These are phyloP conservation scores for Pseudocercospora pini-densiflorae DNA, from an alignment of 2,329 filamentous ascomycete species.

Conservation along the genomic window DNA sequence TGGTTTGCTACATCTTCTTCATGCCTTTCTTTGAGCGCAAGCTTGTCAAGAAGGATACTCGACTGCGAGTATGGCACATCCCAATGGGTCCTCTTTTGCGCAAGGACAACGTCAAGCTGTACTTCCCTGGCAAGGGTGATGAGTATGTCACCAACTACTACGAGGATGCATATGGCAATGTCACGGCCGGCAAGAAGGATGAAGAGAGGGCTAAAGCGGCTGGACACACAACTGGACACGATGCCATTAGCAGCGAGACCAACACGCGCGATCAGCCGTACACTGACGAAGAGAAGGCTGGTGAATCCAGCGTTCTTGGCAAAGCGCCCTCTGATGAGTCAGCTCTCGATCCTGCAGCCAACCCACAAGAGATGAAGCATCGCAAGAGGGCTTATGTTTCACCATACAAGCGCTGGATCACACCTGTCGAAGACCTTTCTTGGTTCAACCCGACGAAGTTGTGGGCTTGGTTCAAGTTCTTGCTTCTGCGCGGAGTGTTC, in stretches of 20 bases:
- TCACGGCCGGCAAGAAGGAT: conserved; percentile 19
- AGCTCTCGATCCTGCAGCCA: conserved; percentile 8
- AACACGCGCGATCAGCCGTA: not conserved
- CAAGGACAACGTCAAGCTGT: conserved; percentile 17
- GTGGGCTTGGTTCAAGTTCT: conserved; percentile 27
- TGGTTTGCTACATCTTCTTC: conserved; percentile 58
- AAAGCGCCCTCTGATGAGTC: not conserved
- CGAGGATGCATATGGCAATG: conserved; percentile 22
- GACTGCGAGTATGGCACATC: conserved; percentile 61
- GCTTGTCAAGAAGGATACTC: conserved; percentile 65
- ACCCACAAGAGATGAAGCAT: conserved; percentile 2
- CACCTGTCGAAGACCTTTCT: conserved; percentile 21
- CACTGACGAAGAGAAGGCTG: conserved; percentile 4
- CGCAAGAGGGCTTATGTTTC: conserved; percentile 7
- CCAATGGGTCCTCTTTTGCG: conserved; percentile 50
- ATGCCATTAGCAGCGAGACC: too few species aligned
- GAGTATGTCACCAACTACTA: conserved; percentile 31
- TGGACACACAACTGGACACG: not conserved
- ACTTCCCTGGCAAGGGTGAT: conserved; percentile 27
- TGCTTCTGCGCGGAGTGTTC: conserved; percentile 30
- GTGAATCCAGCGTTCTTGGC: too few species aligned
- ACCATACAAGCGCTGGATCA: conserved; percentile 23
- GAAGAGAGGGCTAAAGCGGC: conserved; percentile 4
- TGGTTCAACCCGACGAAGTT: conserved; percentile 45
- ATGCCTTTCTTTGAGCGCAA: conserved; percentile 64